Evolutionary conservation across 768 basidiomycete genomes (phyloP), one percentile per base, ranked within the genome.

Genomic region (Mycena galopus): DNA sequence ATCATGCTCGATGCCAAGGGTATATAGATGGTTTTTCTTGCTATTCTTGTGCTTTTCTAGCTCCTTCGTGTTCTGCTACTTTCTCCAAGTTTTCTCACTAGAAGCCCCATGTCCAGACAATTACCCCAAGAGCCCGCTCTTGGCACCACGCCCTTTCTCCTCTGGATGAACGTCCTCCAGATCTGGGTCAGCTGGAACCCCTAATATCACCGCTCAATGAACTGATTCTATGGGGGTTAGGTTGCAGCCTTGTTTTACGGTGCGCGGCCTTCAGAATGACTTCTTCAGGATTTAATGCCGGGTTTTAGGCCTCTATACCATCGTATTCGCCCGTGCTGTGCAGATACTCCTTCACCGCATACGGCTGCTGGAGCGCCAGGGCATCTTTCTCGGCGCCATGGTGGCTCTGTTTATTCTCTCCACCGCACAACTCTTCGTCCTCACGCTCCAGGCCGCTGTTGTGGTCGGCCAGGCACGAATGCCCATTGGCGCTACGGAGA

Each of bases 261-360:
- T 69, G 17, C 33, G 35, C 61, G 6, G 10, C 6, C n/a, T 2
- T 47, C 44, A 2, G 19, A 30, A 4, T 30, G 21, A 7, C 4
- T 9, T 30, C 33, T 32, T n/a, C 11, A 14, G 16, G 14, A 55
- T 30, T 30, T 55, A 3, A 2, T 32, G 27, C 19, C 25, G 7
- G 19, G 7, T 47, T 11, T 23, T 27, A 71, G 71, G 71, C 19
- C 12, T 60, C n/a, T 67, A 72, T 21, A 32, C 12, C 23, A 30
- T 72, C 27, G 58, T 72, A 47, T 72, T 72, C 37, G 58, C 37
- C 12, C 39, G 65, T 9, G 62, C 47, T 51, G 42, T 51, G 11
- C 42, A 55, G 23, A 67, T 72, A 16, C 71, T 72, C n/a, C 58
- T 66, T 47, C 21, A 29, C 7, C 71, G 69, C n/a, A 51, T 66